Evolutionary conservation across 345 rosid species (phyloP), one percentile per base, ranked within the genome.

Genomic region (Lagerstroemia speciosa): DNA sequence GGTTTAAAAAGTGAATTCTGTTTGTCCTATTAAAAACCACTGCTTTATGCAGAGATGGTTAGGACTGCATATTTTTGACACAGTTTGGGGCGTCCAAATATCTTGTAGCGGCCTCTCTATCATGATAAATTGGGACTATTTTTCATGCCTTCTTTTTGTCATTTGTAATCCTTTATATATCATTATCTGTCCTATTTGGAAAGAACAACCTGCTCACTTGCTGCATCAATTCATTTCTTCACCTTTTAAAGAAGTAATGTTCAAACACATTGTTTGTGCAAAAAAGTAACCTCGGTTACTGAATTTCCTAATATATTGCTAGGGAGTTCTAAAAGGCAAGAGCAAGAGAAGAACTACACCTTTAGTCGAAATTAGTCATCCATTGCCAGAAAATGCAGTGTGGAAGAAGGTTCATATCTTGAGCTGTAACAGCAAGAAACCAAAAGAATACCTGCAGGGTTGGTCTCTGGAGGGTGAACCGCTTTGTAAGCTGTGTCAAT

Each of bases 401-500:
- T 91, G 93, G 96, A 89, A 83, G 80, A 84, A 67, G 78, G 84
- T 91, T 76, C 72, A 68, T 75, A 79, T 91, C 67, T 77, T 79
- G 43, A 66, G 80, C 74, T 78, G 87, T 65, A 74, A 71, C 71
- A 67, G 79, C 63, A 86, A 76, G 77, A 89, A 84, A 79, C 96
- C 89, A 75, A 93, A 78, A 67, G 85, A 83, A 78, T 93, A 87
- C 64, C 79, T 83, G 65, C 98, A 93, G 84, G 95, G 85, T 64
- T 93, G 98, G 98, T 81, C 80, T 58, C 55, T 74, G 66, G 74
- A 61, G 60, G 81, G 77, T 61, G 91, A 87, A 78, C 98, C 98
- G 66, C 98, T 93, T 68, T 93, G 98, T 76, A 93, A 93, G 82
- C 91, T 89, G 73, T 93, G 97, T 75, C 98, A 93, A 80, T 73